Evolutionary conservation across 352 stramenopile species (phyloP), one percentile per base, ranked within the genome.

Genomic region (Pilasporangium apinafurcum): DNA sequence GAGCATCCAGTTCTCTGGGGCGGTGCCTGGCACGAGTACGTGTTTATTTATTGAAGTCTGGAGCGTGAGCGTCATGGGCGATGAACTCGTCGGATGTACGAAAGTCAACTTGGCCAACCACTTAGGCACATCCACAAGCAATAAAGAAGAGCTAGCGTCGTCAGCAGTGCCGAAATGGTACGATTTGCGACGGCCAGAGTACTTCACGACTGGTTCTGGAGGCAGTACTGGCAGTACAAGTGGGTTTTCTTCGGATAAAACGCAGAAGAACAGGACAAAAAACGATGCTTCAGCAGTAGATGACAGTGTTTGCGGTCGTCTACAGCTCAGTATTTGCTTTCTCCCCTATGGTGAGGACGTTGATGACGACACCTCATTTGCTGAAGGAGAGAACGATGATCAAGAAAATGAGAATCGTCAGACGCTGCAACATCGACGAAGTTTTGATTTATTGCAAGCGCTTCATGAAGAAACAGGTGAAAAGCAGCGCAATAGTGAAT

Each of bases 321-420:
- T 92, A 41, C 77, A 92, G 59, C 66, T 92, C 4, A 92, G 80
- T 39, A 81, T 92, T 38, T 82, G 67, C 39, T 92, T 92, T 36
- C 53, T 73, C 32, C 62, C 80, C 9, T 86, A 85, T 45, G 69
- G 48, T 2, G 70, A 89, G 22, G 59, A 80, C 13, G 47, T 67
- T n/a, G 37, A 53, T 4, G 47, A 51, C 24, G 63, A 80, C 12
- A 40, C 50, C 8, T 72, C 34, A 22, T 65, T 71, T 22, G 60
- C 37, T 4, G 65, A 82, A 28, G 51, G 65, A 37, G 53, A 40
- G 1, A 47, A 68, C 16, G 64, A 62, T 5, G 51, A 54, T 2
- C 44, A 64, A 28, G 58, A 51, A 2, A 48, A 43, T 2, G 27
- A 35, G 22, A 22, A 56, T 12, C 26, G 20, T 7, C 57, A 59